Evolutionary conservation across 768 basidiomycete species (phyloP), one percentile per base, ranked within the genome.

Genomic region (Agaricus subrufescens): DNA sequence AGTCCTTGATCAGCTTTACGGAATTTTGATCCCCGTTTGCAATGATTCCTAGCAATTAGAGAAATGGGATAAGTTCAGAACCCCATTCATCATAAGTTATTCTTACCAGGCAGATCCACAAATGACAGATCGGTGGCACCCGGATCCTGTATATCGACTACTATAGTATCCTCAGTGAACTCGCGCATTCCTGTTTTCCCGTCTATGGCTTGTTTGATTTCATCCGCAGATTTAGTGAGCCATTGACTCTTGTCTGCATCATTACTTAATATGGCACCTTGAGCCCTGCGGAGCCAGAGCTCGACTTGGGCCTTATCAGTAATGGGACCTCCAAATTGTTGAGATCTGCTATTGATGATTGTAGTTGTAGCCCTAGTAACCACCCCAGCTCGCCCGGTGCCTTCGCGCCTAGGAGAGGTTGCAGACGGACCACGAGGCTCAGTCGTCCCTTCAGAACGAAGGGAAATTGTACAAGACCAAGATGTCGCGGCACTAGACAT

Each of bases 221-320:
- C 54, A 11, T 48, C 39, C 15, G 14, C 50, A 14, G 59, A 52
- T 46, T 58, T 64, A 2, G 9, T 49, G 38, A 27, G 15, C 54
- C 54, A 55, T 23, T 47, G 52, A 34, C 60, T 48, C 30, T 50
- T 42, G 12, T 53, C 26, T 5, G 45, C 30, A 31, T 49, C 38
- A 8, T 31, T 44, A 52, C 76, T 75, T 8, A 87, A 69, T 25
- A 85, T 72, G 0, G 84, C 84, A 0, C 77, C 73, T 61, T 87
- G 85, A 0, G 86, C 85, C 3, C 85, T 73, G 27, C 83, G 76
- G 11, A 87, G 71, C 67, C 73, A 74, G 2, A 76, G 60, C 54
- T 86, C 85, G 6, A 88, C 77, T 0, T 69, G 60, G 1, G 42
- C 31, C 45, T 73, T 78, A 46, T 82, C 62, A 3, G 67, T 68